Evolutionary conservation across 2,329 filamentous ascomycete species (phyloP).

Genomic region (Fusarium proliferatum): DNA sequence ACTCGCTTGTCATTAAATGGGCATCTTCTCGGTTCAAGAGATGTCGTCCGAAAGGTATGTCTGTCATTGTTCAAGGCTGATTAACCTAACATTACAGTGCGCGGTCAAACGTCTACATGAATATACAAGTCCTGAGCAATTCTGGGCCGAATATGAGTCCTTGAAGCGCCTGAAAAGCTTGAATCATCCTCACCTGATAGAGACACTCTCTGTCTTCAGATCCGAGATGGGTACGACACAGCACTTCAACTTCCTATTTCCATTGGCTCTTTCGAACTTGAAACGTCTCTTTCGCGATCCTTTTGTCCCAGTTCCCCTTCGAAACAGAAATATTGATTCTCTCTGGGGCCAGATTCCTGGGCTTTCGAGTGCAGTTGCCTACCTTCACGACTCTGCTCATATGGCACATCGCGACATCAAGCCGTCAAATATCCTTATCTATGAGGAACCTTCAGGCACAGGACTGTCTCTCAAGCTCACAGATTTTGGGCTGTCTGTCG

Average conservation of each 20-base stretch:
- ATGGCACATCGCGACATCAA: neutral
- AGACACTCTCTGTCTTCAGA: neutral
- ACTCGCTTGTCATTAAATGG: neutral
- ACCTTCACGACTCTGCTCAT: neutral
- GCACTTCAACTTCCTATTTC: neutral
- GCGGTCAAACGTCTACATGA: neutral
- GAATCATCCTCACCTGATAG: neutral
- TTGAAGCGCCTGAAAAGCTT: neutral
- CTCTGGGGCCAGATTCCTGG: neutral
- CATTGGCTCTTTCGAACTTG: neutral
- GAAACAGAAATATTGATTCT: fast-evolving
- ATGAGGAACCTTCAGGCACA: fast-evolving
- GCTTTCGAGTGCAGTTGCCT: fast-evolving
- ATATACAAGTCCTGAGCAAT: fast-evolving
- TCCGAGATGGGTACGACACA: fast-evolving
- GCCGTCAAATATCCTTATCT: fast-evolving
- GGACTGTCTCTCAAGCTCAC: fast-evolving
- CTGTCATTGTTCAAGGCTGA: fast-evolving
- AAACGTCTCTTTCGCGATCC: fast-evolving
- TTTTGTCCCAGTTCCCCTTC: fast-evolving
- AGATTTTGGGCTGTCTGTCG: fast-evolving
- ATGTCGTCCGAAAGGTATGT: neutral
- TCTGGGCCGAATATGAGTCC: neutral
- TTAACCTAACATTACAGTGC: neutral
- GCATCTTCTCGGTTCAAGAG: fast-evolving